These are phyloP conservation scores for Magnusiomyces sp. DNA, from an alignment of 1,139 yeast species.

Conservation along the genomic window DNA sequence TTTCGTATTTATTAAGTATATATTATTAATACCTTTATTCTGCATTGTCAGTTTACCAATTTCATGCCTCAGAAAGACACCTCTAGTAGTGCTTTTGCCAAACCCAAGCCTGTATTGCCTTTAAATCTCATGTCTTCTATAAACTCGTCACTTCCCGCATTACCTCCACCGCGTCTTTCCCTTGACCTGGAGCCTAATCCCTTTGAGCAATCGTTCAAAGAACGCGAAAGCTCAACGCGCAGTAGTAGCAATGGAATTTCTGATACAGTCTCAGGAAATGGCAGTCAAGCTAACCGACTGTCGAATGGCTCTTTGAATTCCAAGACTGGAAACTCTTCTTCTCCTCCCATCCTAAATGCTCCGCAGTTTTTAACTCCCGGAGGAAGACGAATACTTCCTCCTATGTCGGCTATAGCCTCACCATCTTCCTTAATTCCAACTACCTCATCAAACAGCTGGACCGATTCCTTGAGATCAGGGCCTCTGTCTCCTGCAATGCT, in stretches of 20 bases:
- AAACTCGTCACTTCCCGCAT: background rate
- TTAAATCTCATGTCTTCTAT: background rate
- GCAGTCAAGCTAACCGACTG: conserved; percentile 1
- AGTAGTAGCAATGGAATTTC: conserved; percentile 9
- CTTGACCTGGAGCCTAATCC: conserved; percentile 91
- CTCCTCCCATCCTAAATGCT: background rate
- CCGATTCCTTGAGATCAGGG: conserved; percentile 25
- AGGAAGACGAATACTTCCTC: conserved; percentile 30
- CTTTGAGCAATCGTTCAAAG: conserved; percentile 87
- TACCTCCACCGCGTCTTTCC: conserved; percentile 1
- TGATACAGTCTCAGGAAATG: background rate
- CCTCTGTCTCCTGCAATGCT: conserved; percentile 31
- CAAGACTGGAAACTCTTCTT: background rate
- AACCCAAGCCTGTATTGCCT: background rate
- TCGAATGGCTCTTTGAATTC: background rate
- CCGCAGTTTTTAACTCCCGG: conserved; percentile 25
- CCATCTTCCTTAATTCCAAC: conserved; percentile 25
- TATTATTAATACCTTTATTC: too few relatives aligned
- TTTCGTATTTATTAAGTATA: too few relatives aligned
- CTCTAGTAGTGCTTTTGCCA: too few relatives aligned
- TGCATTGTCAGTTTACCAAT: too few relatives aligned
- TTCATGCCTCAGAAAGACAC: too few relatives aligned
- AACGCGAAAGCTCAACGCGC: conserved; percentile 30
- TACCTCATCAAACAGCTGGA: conserved; percentile 19
- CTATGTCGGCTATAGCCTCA: conserved; percentile 31